A percentile compares a stretch with the other conserved stretches of the same genome.
Conservation (phyloP, 176 grass and related monocot species). For the Carex scoparia region DNA sequence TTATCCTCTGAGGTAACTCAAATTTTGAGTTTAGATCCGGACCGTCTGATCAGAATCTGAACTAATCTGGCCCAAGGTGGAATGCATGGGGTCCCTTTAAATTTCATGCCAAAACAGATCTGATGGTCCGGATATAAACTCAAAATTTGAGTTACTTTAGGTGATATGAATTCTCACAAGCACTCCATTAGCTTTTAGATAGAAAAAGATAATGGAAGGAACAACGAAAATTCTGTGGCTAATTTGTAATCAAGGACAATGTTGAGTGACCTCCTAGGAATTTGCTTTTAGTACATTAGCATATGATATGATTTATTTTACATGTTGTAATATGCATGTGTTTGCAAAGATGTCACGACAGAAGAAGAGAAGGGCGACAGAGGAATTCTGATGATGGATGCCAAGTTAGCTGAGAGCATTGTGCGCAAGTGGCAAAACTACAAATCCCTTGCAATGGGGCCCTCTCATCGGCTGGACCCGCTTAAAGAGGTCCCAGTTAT, state of each 20-base stretch:
- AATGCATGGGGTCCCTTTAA: no score
- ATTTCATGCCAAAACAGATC: no score
- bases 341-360: slow-evolving; percentile 28
- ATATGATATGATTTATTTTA: slow-evolving; percentile 1
- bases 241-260: not conserved
- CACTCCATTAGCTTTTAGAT: slow-evolving; percentile 4
- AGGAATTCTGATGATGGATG: slow-evolving; percentile 72
- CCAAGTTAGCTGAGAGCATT: slow-evolving; percentile 59
- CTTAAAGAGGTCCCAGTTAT: slow-evolving; percentile 58
- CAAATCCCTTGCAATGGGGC: slow-evolving; percentile 77
- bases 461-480: slow-evolving; percentile 47
- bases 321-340: slow-evolving; percentile 1
- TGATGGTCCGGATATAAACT: no score
- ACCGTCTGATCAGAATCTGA: no score
- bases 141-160: no score
- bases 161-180: no score
- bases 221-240: not conserved
- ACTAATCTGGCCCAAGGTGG: no score
- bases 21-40: no score
- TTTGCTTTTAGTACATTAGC: not conserved
- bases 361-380: slow-evolving; percentile 30
- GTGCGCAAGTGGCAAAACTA: slow-evolving; percentile 84
- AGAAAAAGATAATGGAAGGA: not conserved
- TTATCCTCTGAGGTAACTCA: no score
- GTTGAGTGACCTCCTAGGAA: not conserved